These are phyloP conservation scores for Thymus mandschuricus DNA, from an alignment of 257 asterid genomes.

Conservation along the genomic window DNA sequence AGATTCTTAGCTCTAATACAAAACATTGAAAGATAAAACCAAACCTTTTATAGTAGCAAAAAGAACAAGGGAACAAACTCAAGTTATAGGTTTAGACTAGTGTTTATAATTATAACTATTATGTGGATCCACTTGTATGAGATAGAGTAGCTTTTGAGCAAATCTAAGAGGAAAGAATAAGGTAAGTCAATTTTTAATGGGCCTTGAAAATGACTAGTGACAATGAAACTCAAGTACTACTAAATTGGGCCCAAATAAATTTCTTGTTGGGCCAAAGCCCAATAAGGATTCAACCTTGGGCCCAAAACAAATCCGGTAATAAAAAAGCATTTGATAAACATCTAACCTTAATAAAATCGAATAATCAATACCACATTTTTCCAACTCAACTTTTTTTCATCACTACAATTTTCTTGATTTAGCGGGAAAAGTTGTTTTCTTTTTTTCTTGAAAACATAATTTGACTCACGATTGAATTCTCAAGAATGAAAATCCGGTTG, in stretches of 20 bases:
- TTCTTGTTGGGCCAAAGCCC: too few species aligned
- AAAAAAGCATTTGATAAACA: too few species aligned
- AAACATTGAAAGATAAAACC: not conserved
- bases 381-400: too few species aligned
- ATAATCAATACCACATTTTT: too few species aligned
- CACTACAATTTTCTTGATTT: too few species aligned
- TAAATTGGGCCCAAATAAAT: too few species aligned
- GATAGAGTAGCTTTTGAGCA: slow-evolving; percentile 70
- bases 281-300: too few species aligned
- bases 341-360: too few species aligned
- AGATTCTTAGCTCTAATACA: not conserved
- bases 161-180: slow-evolving; percentile 41
- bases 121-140: slow-evolving; percentile 35
- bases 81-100: slow-evolving; percentile 26
- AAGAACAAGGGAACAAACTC: not conserved
- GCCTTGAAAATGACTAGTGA: slow-evolving; percentile 36
- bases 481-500: not conserved
- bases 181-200: slow-evolving; percentile 16
- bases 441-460: too few species aligned
- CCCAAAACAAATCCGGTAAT: too few species aligned
- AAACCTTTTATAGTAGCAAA: slow-evolving; percentile 24
- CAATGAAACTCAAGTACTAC: slow-evolving; percentile 8
- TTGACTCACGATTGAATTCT: too few species aligned
- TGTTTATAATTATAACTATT: not conserved
- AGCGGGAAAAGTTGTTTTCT: too few species aligned